Base-by-base conservation (phyloP, 495 filamentous ascomycete species). In the Cladorrhinum samala region DNA sequence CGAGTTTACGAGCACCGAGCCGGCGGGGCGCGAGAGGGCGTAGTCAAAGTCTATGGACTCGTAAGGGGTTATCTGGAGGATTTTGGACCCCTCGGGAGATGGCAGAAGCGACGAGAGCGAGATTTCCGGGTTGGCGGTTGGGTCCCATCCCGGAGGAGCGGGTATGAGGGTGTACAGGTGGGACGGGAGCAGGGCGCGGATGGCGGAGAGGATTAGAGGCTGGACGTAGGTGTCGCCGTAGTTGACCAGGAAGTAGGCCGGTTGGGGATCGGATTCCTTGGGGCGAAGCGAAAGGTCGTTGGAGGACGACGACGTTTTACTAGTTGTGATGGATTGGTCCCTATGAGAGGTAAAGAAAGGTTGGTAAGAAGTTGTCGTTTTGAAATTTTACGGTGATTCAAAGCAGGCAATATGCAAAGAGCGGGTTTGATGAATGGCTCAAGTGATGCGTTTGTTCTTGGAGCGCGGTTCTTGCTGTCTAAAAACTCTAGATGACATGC, bases 211-310 rank as follows among this genome's bases (percentile, higher is more conserved):
- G 58, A 97, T 84, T 30, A 96, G 75, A 1, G 85, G 84, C 60
- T 92, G 87, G 37, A 96, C 87, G 64, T 96, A 98, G 46, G 73
- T 61, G 63, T 94, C 90, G 67, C 88, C 85, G 64, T 93, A 93
- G 60, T 89, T 78, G 67, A 97, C 76, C 50, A 92, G 63, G 51
- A 87, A 86, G 68, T 89, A 87, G 57, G 91, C 33, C 11, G 69
- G n/a, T 67, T 64, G 5, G 63, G n/a, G n/a, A n/a, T n/a, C n/a
- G 44, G 27, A 49, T 58, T n/a, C 30, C 33, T 40, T 53, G 3
- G 5, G 46, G 27, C 21, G 51, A 9, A 2, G 42, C 11, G 20
- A 54, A 43, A 13, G 38, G 27, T 24, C 37, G 37, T 14, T 33
- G 40, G n/a, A 9, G 8, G 11, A 9, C 7, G 30, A 25, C 9